These are phyloP conservation scores for Lactifluus volemus DNA, from an alignment of 768 basidiomycete genomes.

Conservation along the genomic window DNA sequence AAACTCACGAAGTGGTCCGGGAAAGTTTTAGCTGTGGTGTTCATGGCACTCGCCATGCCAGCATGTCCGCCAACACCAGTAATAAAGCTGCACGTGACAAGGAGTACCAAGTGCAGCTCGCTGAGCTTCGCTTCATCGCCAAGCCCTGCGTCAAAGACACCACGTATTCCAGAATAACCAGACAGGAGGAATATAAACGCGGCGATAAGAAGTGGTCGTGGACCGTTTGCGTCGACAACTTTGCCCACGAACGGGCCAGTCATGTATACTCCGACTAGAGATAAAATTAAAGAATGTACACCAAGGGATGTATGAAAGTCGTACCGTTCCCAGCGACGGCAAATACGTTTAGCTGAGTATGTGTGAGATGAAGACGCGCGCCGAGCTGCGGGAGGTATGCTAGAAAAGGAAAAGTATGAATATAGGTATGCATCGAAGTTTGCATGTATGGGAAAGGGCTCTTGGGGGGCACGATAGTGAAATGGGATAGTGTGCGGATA, in stretches of 20 bases:
- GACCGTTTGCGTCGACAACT: conserved; percentile 67
- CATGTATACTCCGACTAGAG: conserved; percentile 64
- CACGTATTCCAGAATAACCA: conserved; percentile 70
- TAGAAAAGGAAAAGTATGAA: conserved; percentile 22
- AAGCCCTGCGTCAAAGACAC: conserved; percentile 50
- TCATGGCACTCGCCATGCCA: conserved; percentile 62
- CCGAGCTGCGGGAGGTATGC: conserved; percentile 88
- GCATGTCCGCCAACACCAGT: conserved; percentile 74
- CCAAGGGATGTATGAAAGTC: conserved; percentile 18
- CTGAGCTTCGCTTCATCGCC: conserved; percentile 24
- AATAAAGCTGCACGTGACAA: conserved; percentile 57
- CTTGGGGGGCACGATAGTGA: neutral
- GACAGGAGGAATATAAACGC: conserved; percentile 52
- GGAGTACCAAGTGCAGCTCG: conserved; percentile 37
- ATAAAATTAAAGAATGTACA: neutral
- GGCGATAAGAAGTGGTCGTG: conserved; percentile 51
- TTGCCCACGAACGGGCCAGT: conserved; percentile 74
- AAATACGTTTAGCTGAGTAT: conserved; percentile 77
- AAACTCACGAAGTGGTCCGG: conserved; percentile 54
- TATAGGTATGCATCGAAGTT: neutral
- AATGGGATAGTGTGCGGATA: neutral
- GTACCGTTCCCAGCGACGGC: conserved; percentile 72
- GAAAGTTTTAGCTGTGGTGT: conserved; percentile 78
- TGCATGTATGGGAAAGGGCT: neutral
- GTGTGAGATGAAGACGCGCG: conserved; percentile 59